Evolutionary conservation across 2,329 filamentous ascomycete species (phyloP), one percentile per base, ranked within the genome.

Genomic region (Fusarium sulawesiense): DNA sequence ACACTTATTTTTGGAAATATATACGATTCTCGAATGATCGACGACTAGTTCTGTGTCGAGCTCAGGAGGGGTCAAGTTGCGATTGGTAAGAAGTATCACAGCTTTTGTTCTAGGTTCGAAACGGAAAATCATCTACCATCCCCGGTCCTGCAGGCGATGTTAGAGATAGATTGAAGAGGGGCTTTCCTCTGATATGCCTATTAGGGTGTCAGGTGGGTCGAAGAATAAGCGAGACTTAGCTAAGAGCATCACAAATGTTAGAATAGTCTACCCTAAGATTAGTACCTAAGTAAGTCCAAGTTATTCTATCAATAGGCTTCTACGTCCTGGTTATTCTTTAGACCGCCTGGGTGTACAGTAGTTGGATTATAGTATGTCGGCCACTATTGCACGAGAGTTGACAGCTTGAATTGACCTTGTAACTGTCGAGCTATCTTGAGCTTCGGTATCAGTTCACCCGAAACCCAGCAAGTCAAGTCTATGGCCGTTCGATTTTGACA

Each of bases 161-260:
- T 10, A 1, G 0, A 12, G 10, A 37, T 4, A 0, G 18, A n/a
- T 37, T 7, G 34, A 7, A 37, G 34, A 37, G 1, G 34, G 34
- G 34, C 30, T 16, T 13, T 7, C 7, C 34, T 37, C 11, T 37
- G 34, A n/a, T 37, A n/a, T 37, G 34, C 34, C 34, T 4, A 2
- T n/a, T 37, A 7, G 10, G 34, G 10, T 37, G 5, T 27, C 25
- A 27, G 25, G 25, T 27, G 25, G 25, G 25, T 27, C 25, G 25
- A 27, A 27, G 25, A 4, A 27, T 1, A 27, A 27, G 25, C 9
- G 21, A 23, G 21, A 23, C 21, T 23, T 25, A 10, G 25, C 25
- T 27, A 27, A 27, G 25, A 3, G 25, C 0, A 27, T 27, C 25
- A 27, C 10, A 27, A 27, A 27, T 1, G 25, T 27, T 27, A 27